phyloP scores from a whole-genome alignment of 345 rosid genomes.

The Adansonia digitata region DNA sequence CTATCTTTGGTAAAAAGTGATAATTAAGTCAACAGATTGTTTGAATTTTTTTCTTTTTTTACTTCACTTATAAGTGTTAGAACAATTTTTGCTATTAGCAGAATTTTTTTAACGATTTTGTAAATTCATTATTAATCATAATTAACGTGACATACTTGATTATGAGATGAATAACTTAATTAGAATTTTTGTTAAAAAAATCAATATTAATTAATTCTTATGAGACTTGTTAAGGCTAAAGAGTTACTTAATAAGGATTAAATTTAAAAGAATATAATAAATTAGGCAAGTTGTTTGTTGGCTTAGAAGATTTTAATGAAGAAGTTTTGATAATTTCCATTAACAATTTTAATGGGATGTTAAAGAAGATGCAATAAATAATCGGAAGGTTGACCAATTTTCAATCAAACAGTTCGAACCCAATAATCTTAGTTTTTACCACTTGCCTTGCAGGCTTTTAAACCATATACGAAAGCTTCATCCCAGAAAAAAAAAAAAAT shows the following conservation, averaged over 20 bases:
- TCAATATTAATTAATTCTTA: too few species aligned
- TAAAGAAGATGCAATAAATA: slow-evolving; percentile 9
- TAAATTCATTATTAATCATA: too few species aligned
- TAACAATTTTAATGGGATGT: slow-evolving; percentile 4
- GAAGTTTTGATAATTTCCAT: slow-evolving; percentile 20
- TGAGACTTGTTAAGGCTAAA: background rate
- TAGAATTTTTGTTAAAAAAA: too few species aligned
- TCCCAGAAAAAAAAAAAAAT: background rate
- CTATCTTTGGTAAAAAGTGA: background rate
- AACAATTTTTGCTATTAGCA: too few species aligned
- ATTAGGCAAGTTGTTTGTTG: background rate
- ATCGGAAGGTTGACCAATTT: slow-evolving; percentile 6
- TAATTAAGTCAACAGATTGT: background rate
- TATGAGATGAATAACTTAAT: too few species aligned
- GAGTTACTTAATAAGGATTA: background rate
- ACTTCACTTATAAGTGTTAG: too few species aligned
- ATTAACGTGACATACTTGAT: too few species aligned
- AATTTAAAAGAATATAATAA: background rate
- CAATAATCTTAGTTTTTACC: background rate
- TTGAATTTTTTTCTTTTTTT: too few species aligned
- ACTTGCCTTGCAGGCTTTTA: background rate
- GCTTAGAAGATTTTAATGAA: background rate
- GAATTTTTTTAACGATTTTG: too few species aligned
- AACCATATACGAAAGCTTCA: background rate
- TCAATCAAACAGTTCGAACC: background rate